Conservation (phyloP, 495 filamentous ascomycete species). For the Sordaria brevicollis region DNA sequence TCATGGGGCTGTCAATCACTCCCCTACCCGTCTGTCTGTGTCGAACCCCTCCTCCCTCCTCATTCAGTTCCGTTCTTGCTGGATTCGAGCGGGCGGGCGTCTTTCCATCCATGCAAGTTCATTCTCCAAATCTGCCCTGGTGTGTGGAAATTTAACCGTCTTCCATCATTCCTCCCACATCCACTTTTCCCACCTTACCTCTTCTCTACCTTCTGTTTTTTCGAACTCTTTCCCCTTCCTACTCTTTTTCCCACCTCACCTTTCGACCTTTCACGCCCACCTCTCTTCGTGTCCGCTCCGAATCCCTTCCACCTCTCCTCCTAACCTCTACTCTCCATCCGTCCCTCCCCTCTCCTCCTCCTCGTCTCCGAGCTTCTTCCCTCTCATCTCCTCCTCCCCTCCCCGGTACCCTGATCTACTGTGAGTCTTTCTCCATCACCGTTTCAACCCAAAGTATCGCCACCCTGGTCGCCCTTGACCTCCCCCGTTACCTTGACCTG, state of each 20-base stretch:
- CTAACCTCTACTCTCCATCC: not conserved
- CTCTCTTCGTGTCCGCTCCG: not conserved
- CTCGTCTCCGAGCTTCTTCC: not conserved
- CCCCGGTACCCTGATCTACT: not conserved
- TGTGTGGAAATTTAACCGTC: conserved; percentile 1
- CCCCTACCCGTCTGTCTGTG: not conserved
- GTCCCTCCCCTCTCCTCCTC: not conserved
- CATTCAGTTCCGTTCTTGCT: not conserved
- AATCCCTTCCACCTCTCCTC: not conserved
- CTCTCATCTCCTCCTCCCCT: not conserved
- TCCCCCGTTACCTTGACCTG: not conserved
- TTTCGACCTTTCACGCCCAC: conserved; percentile 1
- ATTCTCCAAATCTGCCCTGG: not conserved
- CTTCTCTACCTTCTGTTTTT: conserved; percentile 16
- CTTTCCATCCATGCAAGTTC: not conserved
- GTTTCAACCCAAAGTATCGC: not conserved
- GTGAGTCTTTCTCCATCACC: not conserved
- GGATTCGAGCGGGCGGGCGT: no score
- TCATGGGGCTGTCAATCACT: not conserved
- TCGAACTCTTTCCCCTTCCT: conserved; percentile 7
- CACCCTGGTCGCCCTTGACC: not conserved
- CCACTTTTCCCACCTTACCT: conserved; percentile 5
- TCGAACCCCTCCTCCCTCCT: not conserved
- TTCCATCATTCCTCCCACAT: conserved; percentile 3
- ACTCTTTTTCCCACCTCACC: not conserved